A percentile compares a stretch with the other conserved stretches of the same genome.
phyloP scores from a whole-genome alignment of 345 rosid species.

The Linum lewisii region DNA sequence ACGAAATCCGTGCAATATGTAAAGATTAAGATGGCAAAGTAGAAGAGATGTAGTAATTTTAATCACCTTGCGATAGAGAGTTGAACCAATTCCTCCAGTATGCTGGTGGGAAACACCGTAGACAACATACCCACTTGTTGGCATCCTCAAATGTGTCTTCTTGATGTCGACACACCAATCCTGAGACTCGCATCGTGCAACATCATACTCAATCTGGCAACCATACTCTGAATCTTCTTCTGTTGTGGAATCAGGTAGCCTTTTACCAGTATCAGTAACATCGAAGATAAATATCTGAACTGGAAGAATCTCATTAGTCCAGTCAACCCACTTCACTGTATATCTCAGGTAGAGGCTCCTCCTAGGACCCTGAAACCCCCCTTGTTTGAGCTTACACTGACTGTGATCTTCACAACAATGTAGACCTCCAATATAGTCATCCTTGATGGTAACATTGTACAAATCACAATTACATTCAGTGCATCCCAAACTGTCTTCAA shows the following conservation, averaged over 20 bases:
- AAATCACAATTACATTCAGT: conserved; percentile 67
- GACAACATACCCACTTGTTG: conserved; percentile 57
- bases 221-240: conserved; percentile 31
- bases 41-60: neutral
- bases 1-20: too few relatives aligned
- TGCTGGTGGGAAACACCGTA: conserved; percentile 87
- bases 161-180: conserved; percentile 34
- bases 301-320: conserved; percentile 48
- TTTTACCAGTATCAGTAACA: conserved; percentile 58
- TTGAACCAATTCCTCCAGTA: conserved; percentile 54
- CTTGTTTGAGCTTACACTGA: conserved; percentile 48
- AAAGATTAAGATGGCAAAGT: neutral
- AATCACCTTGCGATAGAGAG: conserved; percentile 61
- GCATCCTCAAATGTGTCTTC: conserved; percentile 47
- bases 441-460: conserved; percentile 58
- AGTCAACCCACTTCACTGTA: conserved; percentile 61
- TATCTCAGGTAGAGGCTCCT: conserved; percentile 53
- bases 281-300: conserved; percentile 62
- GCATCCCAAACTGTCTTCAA: conserved; percentile 60
- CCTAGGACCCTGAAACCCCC: conserved; percentile 31
- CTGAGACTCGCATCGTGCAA: conserved; percentile 38
- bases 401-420: conserved; percentile 56
- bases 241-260: conserved; percentile 21
- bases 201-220: conserved; percentile 68
- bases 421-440: conserved; percentile 61